Conservation (phyloP, 164 flowering plant genomes). For the Vitis labrusca region DNA sequence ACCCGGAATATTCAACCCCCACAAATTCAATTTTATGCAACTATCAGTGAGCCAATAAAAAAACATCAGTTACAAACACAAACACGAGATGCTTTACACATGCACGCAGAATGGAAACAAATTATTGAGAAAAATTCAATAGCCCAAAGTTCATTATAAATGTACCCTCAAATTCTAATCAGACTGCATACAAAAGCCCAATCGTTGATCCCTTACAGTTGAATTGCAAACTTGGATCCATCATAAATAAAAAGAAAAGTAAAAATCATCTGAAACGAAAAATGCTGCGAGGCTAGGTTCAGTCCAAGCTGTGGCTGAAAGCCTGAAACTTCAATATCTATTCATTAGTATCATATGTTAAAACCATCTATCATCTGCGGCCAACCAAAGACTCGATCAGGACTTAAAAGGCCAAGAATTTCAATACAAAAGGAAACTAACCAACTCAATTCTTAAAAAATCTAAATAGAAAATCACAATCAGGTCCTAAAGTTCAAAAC, state of each 20-base stretch:
- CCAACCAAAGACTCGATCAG: not conserved
- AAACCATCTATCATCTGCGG: not conserved
- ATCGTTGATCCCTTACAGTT: not conserved
- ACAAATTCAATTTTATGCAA: too few species aligned
- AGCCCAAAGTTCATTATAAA: not conserved
- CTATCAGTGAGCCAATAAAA: not conserved
- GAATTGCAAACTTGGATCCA: not conserved
- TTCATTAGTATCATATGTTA: not conserved
- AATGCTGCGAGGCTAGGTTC: not conserved
- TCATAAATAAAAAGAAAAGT: not conserved
- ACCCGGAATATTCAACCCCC: too few species aligned
- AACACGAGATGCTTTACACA: not conserved
- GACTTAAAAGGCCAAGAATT: too few species aligned
- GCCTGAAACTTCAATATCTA: not conserved
- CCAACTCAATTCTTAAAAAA: not conserved
- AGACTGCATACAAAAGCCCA: not conserved
- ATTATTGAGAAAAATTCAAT: not conserved
- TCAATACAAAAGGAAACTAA: not conserved
- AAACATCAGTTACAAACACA: not conserved
- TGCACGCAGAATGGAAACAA: not conserved
- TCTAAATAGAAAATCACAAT: conserved; percentile 4
- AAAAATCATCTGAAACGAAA: not conserved
- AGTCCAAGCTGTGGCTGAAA: not conserved
- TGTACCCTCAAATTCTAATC: not conserved
- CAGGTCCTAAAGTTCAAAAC: not conserved